Conservation (phyloP, 345 rosid species). For the Gossypium raimondii region DNA sequence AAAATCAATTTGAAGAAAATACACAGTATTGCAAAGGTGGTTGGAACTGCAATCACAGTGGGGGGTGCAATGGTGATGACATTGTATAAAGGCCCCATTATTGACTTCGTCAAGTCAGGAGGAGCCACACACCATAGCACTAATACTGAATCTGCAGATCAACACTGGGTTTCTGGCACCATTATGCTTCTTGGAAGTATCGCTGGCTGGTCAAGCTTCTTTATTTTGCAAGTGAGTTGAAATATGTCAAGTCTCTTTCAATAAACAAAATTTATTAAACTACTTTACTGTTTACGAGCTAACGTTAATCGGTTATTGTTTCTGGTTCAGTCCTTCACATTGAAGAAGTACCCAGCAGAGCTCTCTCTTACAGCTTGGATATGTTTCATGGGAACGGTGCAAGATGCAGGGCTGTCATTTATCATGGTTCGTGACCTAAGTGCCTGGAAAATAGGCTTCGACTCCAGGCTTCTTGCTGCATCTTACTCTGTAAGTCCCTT, state of each 20-base stretch:
- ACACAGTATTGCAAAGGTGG: conserved; percentile 62
- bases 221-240: conserved; percentile 61
- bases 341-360: conserved; percentile 82
- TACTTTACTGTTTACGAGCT: background rate
- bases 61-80: conserved; percentile 97
- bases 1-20: conserved; percentile 51
- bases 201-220: conserved; percentile 72
- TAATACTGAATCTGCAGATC: conserved; percentile 31
- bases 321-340: conserved; percentile 41
- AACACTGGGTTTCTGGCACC: conserved; percentile 67
- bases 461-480: conserved; percentile 74
- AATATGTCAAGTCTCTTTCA: background rate
- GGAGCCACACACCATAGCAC: conserved; percentile 31
- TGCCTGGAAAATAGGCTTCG: conserved; percentile 81
- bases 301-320: background rate
- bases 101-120: conserved; percentile 39
- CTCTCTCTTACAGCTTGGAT: conserved; percentile 70
- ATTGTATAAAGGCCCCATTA: conserved; percentile 74
- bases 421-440: conserved; percentile 68
- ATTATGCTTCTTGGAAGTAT: conserved; percentile 60
- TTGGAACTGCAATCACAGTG: conserved; percentile 71
- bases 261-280: background rate
- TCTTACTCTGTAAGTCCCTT: conserved; percentile 59
- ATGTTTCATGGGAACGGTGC: conserved; percentile 73
- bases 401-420: conserved; percentile 60